Evolutionary conservation across 2,329 filamentous ascomycete species (phyloP).

Genomic region (Cladosporium phlei): DNA sequence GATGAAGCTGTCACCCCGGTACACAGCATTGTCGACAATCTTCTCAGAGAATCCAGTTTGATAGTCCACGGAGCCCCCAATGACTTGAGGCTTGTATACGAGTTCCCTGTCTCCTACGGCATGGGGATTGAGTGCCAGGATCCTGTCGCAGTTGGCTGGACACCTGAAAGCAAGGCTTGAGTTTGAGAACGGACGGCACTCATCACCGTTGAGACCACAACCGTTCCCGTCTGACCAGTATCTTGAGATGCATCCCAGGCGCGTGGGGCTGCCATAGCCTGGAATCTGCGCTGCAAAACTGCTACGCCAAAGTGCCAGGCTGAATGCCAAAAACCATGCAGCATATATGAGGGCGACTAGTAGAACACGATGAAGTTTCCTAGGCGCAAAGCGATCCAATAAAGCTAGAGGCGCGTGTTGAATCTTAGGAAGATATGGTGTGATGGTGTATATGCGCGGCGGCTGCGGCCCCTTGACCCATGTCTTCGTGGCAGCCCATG

Average conservation of each 20-base stretch:
- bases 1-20: conserved; percentile 85
- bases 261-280: conserved; percentile 61
- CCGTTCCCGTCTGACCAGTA: conserved; percentile 67
- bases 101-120: conserved; percentile 66
- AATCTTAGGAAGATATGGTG: conserved; percentile 56
- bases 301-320: conserved; percentile 62
- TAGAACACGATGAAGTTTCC: conserved; percentile 53
- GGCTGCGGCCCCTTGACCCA: conserved; percentile 49
- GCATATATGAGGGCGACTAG: conserved; percentile 58
- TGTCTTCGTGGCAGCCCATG: conserved; percentile 35
- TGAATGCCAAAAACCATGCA: conserved; percentile 66
- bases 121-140: conserved; percentile 64
- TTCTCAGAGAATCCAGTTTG: conserved; percentile 33
- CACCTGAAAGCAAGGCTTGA: conserved; percentile 69
- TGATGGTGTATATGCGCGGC: conserved; percentile 45
- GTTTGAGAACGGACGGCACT: conserved; percentile 70
- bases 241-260: conserved; percentile 62
- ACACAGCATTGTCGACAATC: conserved; percentile 52
- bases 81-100: conserved; percentile 51
- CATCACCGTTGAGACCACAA: conserved; percentile 69
- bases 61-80: conserved; percentile 47
- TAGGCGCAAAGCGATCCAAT: conserved; percentile 59
- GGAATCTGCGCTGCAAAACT: conserved; percentile 57
- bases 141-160: conserved; percentile 64
- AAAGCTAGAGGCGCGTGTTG: conserved; percentile 64